Base-by-base conservation (phyloP, 1,284 basidiomycete genomes). In the Kalmanozyma brasiliensis region DNA sequence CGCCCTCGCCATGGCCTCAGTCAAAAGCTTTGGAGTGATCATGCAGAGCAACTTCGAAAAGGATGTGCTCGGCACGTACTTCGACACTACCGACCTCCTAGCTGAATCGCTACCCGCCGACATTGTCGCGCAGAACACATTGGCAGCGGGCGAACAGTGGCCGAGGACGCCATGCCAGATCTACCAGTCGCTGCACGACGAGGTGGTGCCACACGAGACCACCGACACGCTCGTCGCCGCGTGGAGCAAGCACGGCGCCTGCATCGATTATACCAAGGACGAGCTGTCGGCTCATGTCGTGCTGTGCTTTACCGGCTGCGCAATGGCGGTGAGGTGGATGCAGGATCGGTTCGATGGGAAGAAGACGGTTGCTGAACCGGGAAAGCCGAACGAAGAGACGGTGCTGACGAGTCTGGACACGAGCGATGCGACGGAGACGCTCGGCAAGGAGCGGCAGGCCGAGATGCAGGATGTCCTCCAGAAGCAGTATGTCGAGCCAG, bases 121-220 rank as follows among this genome's bases (percentile, higher is more conserved):
- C 8, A 38, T 78, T 14, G 23, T 78, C 16, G 17, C 33, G 11
- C 55, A 65, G 14, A 77, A 78, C 66, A 60, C 61, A 24, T 32
- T 78, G 38, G 64, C 56, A 8, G 11, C 49, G 13, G 49, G 57
- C 26, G 34, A 41, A 3, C 37, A 58, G 19, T 22, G 20, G 8
- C 73, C 76, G 1, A 52, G 34, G 8, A 52, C 60, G 2, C 69
- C 76, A 4, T 69, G 76, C 22, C 72, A 66, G n/a, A 67, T 79
- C 47, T 77, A 73, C 58, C 74, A 78, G 16, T 64, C 71, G 6
- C 48, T 66, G 1, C 45, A 72, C 42, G 77, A 79, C 51, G 66
- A 74, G 24, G 69, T 78, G 14, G 76, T 79, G 26, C 77, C 77
- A 7, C 70, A 57, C 52, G 32, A 44, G 30, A 63, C 56, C 2